Percentiles rank a stretch among this genome's conserved stretches.
Evolutionary conservation across 2,329 filamentous ascomycete species (phyloP).

Genomic region (Nemania sp.): DNA sequence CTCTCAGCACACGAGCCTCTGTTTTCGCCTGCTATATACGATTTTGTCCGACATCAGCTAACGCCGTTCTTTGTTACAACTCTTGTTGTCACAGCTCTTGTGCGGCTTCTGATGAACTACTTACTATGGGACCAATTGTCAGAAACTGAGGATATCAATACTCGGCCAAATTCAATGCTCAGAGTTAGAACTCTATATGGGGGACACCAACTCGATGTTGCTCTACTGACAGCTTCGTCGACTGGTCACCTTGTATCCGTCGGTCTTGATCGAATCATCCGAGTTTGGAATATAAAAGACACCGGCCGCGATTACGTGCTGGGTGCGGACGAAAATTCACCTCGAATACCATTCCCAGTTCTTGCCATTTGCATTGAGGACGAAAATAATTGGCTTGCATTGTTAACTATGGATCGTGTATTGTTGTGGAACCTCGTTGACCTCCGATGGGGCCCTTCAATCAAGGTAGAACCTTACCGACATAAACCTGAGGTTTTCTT

Average conservation of each 20-base stretch:
- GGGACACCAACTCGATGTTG: conserved; percentile 71
- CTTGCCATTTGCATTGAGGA: conserved; percentile 67
- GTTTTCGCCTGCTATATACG: conserved; percentile 63
- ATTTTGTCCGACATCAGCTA: conserved; percentile 66
- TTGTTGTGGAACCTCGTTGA: conserved; percentile 65
- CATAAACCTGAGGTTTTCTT: conserved; percentile 66
- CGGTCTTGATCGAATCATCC: conserved; percentile 69
- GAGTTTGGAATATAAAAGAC: conserved; percentile 65
- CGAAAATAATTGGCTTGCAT: conserved; percentile 65
- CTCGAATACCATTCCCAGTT: conserved; percentile 59
- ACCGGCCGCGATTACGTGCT: conserved; percentile 46
- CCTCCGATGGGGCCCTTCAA: conserved; percentile 57
- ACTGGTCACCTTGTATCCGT: conserved; percentile 70
- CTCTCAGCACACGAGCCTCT: conserved; percentile 53
- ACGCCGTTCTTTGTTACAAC: conserved; percentile 64
- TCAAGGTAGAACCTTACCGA: conserved; percentile 58
- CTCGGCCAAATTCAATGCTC: conserved; percentile 55
- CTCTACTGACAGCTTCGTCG: conserved; percentile 63
- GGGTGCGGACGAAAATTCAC: conserved; percentile 45
- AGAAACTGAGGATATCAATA: conserved; percentile 49
- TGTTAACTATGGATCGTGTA: conserved; percentile 63
- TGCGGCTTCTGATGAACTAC: conserved; percentile 74
- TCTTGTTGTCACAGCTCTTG: conserved; percentile 63
- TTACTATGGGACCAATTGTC: conserved; percentile 68
- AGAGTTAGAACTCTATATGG: conserved; percentile 62